phyloP scores from a whole-genome alignment of 495 filamentous ascomycete species.

The Clohesyomyces aquaticus region DNA sequence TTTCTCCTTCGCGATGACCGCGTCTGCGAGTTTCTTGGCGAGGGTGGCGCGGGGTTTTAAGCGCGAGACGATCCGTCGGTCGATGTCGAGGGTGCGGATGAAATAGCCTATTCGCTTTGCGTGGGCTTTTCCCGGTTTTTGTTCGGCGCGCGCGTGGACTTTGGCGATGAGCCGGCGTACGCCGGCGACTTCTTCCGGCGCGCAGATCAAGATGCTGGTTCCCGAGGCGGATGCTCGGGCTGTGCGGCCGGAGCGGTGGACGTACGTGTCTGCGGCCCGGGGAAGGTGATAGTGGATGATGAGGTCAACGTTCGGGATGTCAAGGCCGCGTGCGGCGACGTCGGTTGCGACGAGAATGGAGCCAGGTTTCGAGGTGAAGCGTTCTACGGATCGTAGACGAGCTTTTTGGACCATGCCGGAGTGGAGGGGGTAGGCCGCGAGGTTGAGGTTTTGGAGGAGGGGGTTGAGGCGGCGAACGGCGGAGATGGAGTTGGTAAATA shows the following conservation, averaged over 20 bases:
- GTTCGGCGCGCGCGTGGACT: conserved; percentile 64
- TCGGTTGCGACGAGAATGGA: conserved; percentile 91
- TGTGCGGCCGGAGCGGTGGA: conserved; percentile 93
- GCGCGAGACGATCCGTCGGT: conserved; percentile 74
- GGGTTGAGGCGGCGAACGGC: conserved; percentile 86
- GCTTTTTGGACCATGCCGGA: conserved; percentile 96
- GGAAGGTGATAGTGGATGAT: conserved; percentile 96
- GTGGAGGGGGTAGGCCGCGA: conserved; percentile 79
- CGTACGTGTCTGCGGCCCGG: conserved; percentile 87
- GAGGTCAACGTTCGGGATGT: conserved; percentile 85
- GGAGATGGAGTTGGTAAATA: conserved; percentile 95
- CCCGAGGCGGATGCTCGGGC: conserved; percentile 79
- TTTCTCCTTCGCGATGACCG: conserved; percentile 82
- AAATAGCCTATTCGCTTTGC: conserved; percentile 58
- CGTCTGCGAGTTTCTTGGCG: conserved; percentile 83
- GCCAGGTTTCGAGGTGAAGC: conserved; percentile 65
- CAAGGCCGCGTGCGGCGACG: conserved; percentile 93
- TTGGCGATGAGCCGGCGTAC: conserved; percentile 84
- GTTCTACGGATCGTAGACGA: conserved; percentile 88
- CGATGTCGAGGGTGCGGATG: conserved; percentile 78
- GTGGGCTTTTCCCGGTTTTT: conserved; percentile 32
- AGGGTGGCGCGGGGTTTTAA: conserved; percentile 74
- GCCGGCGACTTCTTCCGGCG: conserved; percentile 85
- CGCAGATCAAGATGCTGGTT: conserved; percentile 82
- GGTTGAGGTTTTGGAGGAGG: conserved; percentile 78